Conservation (phyloP, 768 basidiomycete genomes). For the Mycena sanguinolenta region DNA sequence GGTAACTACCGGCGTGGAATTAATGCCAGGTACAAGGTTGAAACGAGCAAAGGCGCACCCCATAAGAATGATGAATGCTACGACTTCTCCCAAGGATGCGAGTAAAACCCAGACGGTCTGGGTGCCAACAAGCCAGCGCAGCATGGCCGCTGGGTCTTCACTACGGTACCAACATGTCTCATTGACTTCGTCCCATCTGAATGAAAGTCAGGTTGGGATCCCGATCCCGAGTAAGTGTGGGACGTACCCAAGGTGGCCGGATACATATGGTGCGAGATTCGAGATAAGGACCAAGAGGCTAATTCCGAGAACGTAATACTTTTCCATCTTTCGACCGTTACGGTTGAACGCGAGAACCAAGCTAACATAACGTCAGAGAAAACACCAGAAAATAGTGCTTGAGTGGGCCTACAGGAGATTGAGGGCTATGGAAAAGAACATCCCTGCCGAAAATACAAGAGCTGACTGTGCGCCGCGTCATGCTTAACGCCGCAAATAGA, state of each 20-base stretch:
- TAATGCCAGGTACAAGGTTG: no score
- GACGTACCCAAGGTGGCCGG: slow-evolving; percentile 13
- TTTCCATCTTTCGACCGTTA: slow-evolving; percentile 20
- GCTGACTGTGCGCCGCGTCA: neutral
- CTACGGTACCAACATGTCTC: slow-evolving; percentile 10
- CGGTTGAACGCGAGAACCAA: slow-evolving; percentile 6
- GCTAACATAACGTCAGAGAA: slow-evolving; percentile 6
- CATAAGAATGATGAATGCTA: slow-evolving; percentile 3
- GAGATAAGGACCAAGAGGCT: neutral
- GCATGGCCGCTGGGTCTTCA: slow-evolving; percentile 1
- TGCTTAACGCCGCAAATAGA: neutral
- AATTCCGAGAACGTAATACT: slow-evolving; percentile 15
- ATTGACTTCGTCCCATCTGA: slow-evolving; percentile 25
- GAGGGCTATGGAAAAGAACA: slow-evolving; percentile 22
- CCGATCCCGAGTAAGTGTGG: neutral
- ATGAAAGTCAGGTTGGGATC: neutral
- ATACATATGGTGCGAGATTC: slow-evolving; percentile 14
- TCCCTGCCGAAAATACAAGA: slow-evolving; percentile 20
- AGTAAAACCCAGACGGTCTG: slow-evolving; percentile 22
- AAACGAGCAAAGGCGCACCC: neutral
- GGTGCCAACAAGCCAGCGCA: slow-evolving; percentile 19
- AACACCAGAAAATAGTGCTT: neutral
- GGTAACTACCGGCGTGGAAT: no score
- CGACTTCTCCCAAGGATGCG: slow-evolving; percentile 9
- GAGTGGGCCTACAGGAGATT: slow-evolving; percentile 20